phyloP scores from a whole-genome alignment of 2,329 filamentous ascomycete genomes.

The Juglanconis oblonga region DNA sequence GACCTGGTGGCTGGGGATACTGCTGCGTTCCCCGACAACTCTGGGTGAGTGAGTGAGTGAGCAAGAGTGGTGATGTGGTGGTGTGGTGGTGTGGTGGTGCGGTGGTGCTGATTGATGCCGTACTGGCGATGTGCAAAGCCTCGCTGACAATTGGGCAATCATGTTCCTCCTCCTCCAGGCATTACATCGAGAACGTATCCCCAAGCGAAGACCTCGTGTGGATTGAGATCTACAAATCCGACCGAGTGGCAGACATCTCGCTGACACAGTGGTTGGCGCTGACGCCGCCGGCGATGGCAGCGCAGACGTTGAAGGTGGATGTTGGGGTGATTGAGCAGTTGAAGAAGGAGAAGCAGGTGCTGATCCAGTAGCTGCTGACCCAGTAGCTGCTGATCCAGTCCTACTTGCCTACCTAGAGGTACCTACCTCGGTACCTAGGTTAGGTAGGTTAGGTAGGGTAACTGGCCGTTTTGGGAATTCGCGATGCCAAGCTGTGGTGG shows the following conservation, averaged over 20 bases:
- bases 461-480: no score
- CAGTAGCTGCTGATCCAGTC: background rate
- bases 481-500: no score
- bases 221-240: conserved; percentile 68
- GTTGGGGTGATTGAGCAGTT: conserved; percentile 53
- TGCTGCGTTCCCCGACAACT: conserved; percentile 65
- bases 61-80: no score
- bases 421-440: no score
- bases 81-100: no score
- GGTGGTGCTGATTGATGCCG: no score
- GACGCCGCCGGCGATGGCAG: conserved; percentile 61
- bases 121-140: background rate
- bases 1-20: conserved; percentile 67
- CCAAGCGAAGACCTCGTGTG: conserved; percentile 61
- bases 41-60: conserved; percentile 38
- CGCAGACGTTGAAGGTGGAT: conserved; percentile 57
- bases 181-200: conserved; percentile 69
- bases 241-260: conserved; percentile 64
- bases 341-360: conserved; percentile 63
- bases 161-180: conserved; percentile 32
- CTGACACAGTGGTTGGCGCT: conserved; percentile 68
- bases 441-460: no score
- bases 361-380: conserved; percentile 32
- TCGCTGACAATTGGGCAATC: background rate
- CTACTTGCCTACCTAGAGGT: no score